Percentiles rank a stretch among this genome's conserved stretches.
Evolutionary conservation across 208 protist genomes (phyloP).

Genomic region (Herpetomonas tarakana): DNA sequence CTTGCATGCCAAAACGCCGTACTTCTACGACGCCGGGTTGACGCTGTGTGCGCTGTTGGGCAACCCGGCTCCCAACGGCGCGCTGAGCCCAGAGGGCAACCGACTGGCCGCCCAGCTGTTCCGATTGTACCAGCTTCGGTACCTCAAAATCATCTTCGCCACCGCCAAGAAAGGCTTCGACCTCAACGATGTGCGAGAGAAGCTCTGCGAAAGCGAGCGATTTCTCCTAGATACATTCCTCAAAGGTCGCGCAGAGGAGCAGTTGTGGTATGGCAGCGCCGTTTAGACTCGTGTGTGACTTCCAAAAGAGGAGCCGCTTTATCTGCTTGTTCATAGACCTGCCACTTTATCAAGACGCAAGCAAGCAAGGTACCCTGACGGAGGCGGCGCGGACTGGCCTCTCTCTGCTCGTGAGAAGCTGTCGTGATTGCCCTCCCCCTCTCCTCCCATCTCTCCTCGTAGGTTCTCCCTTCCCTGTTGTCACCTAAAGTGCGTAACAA

Average conservation of each 20-base stretch:
- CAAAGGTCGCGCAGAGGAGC: constrained; percentile 36
- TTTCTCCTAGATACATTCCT: constrained; percentile 51
- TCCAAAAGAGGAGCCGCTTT: not conserved
- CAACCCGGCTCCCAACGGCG: constrained; percentile 31
- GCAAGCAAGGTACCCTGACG: too few relatives aligned
- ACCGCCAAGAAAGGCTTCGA: constrained; percentile 71
- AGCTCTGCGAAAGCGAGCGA: constrained; percentile 63
- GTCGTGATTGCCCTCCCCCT: too few relatives aligned
- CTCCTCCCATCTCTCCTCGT: too few relatives aligned
- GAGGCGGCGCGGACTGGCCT: too few relatives aligned
- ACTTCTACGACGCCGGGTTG: constrained; percentile 69
- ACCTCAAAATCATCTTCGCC: constrained; percentile 64
- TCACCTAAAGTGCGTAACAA: too few relatives aligned
- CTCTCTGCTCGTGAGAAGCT: too few relatives aligned
- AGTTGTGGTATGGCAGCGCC: constrained; percentile 32
- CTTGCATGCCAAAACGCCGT: constrained; percentile 56
- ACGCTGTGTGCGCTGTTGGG: constrained; percentile 43
- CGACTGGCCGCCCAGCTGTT: constrained; percentile 72
- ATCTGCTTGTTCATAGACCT: not conserved
- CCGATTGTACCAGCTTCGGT: constrained; percentile 71
- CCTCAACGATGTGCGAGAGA: constrained; percentile 62
- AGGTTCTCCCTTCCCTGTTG: too few relatives aligned
- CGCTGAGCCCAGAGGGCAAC: constrained; percentile 49
- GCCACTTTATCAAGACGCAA: too few relatives aligned
- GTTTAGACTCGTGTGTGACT: not conserved